Conservation (phyloP, 805 yeast species). For the Teunomyces aglyptinius region DNA sequence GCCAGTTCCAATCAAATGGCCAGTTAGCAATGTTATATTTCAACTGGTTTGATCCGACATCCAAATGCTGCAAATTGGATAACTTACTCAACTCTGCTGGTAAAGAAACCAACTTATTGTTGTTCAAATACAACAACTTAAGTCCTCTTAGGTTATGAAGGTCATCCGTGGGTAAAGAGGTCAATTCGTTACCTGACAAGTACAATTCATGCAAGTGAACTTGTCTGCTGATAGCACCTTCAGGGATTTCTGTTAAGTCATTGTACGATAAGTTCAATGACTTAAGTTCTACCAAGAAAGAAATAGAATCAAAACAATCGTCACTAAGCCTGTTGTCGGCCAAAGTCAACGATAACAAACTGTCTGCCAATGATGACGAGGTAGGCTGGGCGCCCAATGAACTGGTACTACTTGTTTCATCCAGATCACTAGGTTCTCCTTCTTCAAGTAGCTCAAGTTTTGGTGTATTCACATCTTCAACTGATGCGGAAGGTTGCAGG, state of each 20-base stretch:
- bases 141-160: slow-evolving; percentile 60
- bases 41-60: slow-evolving; percentile 86
- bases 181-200: slow-evolving; percentile 78
- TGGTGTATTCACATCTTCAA: background rate
- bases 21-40: slow-evolving; percentile 91
- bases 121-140: slow-evolving; percentile 66
- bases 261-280: slow-evolving; percentile 79
- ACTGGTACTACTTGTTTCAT: slow-evolving; percentile 4
- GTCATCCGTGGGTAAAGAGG: slow-evolving; percentile 83
- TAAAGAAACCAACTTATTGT: slow-evolving; percentile 78
- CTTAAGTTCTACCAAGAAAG: slow-evolving; percentile 56
- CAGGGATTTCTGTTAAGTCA: slow-evolving; percentile 76
- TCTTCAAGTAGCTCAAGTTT: background rate
- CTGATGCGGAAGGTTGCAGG: background rate
- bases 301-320: slow-evolving; percentile 66
- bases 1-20: slow-evolving; percentile 99
- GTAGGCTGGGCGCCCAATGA: slow-evolving; percentile 5
- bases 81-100: slow-evolving; percentile 86
- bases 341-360: slow-evolving; percentile 56
- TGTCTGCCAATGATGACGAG: slow-evolving; percentile 41
- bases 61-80: slow-evolving; percentile 63
- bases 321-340: slow-evolving; percentile 86
- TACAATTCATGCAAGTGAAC: slow-evolving; percentile 60
- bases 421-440: slow-evolving; percentile 1
- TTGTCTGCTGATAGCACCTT: slow-evolving; percentile 62